A percentile compares a stretch with the other conserved stretches of the same genome.
These are phyloP conservation scores for Adenanthera pavonina DNA, from an alignment of 306 rosid species.

Conservation along the genomic window DNA sequence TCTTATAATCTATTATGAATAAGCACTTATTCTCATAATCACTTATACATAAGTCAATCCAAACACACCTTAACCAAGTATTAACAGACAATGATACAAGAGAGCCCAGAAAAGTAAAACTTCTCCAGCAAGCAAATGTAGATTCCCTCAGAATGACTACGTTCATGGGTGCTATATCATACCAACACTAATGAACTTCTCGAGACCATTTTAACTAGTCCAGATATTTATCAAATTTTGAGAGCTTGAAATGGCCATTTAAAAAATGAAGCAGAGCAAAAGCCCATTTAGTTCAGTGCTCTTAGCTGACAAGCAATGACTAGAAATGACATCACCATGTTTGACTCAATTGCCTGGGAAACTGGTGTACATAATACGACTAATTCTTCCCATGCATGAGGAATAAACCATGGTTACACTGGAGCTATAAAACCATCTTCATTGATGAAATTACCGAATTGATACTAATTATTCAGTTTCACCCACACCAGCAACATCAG, in stretches of 20 bases:
- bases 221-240: constrained; percentile 24
- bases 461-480: constrained; percentile 26
- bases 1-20: too few relatives aligned
- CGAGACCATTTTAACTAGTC: constrained; percentile 30
- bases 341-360: neutral
- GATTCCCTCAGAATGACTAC: constrained; percentile 35
- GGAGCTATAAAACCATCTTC: constrained; percentile 18
- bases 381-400: neutral
- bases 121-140: constrained; percentile 15
- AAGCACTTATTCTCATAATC: too few relatives aligned
- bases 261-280: constrained; percentile 13
- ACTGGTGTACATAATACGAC: neutral
- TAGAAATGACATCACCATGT: constrained; percentile 14
- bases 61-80: neutral
- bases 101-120: neutral
- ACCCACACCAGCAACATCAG: constrained; percentile 52
- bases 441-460: constrained; percentile 22
- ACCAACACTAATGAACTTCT: constrained; percentile 15
- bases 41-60: too few relatives aligned
- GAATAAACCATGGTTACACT: neutral
- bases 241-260: constrained; percentile 9
- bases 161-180: constrained; percentile 6
- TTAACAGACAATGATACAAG: neutral
- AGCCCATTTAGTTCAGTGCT: constrained; percentile 25
- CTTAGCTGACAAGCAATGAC: constrained; percentile 25